Evolutionary conservation across 2,329 filamentous ascomycete species (phyloP), one percentile per base, ranked within the genome.

Genomic region (Nectriaceae sp.): DNA sequence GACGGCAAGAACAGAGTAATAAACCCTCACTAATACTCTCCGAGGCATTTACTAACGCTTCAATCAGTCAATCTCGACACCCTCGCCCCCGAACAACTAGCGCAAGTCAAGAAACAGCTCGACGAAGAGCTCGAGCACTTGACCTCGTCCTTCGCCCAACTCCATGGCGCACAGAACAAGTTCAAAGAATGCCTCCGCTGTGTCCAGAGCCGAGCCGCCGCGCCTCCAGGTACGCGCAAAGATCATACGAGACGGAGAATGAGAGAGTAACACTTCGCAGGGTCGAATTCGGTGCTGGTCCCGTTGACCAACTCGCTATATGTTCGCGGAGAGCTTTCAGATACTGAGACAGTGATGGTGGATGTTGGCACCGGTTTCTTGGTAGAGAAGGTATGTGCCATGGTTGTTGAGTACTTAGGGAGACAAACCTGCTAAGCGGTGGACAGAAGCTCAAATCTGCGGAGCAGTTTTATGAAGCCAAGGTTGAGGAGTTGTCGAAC

Each of bases 91-190:
- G 89, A 90, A 58, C 93, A 97, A 73, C 88, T 99, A 59, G 87
- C 84, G 59, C 85, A 90, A 62, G 87, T 99, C 60, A 97, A 99
- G 78, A 91, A 94, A 70, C 93, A 97, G 70, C 87, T 99, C 58
- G 93, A 96, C 70, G 87, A 94, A 64, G 94, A 99, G 73, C 87
- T 99, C 57, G 90, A 96, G 68, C 93, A 97, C 75, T 83, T 99
- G 58, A 95, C 90, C 2, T 82, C 78, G 48, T 97, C 94, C 10
- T 96, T 96, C 75, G 80, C 88, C 42, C 94, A 96, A 68, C 84
- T 99, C 2, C 89, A 92, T 56, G 86, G 87, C 44, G 94, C 94
- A 3, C 94, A 97, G 69, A 80, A 84, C 45, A 96, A 95, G 69
- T 99, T 99, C 75, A 82, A 83, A 47, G 93, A 97, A 65, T 99